These are phyloP conservation scores for Mucor plumbeus DNA, from an alignment of 371 early-diverging fungal species.

Conservation along the genomic window DNA sequence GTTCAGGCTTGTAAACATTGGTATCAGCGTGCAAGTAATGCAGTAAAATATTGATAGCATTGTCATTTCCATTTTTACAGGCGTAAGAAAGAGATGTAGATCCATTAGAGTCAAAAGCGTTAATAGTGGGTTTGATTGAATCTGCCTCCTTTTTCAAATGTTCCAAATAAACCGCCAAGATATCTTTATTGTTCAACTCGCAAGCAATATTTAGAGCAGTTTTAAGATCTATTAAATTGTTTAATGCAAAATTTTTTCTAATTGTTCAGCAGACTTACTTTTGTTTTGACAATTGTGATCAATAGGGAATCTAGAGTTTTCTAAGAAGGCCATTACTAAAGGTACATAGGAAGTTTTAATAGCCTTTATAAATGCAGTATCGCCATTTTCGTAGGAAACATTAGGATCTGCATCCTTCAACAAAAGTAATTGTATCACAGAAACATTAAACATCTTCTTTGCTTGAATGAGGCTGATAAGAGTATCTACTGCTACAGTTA, in stretches of 20 bases:
- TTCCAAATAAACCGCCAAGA: constrained; percentile 11
- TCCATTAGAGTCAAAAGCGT: constrained; percentile 21
- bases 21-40: constrained; percentile 30
- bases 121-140: constrained; percentile 13
- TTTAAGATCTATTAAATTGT: constrained; percentile 23
- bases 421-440: constrained; percentile 16
- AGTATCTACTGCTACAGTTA: constrained; percentile 37
- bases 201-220: constrained; percentile 36
- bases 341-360: constrained; percentile 19
- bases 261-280: constrained; percentile 21
- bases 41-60: constrained; percentile 35
- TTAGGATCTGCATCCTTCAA: constrained; percentile 35
- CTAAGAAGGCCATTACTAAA: constrained; percentile 23
- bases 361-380: constrained; percentile 39
- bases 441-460: background rate
- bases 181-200: constrained; percentile 10
- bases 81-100: constrained; percentile 42
- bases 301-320: constrained; percentile 14
- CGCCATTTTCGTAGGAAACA: constrained; percentile 20
- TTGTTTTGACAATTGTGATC: constrained; percentile 34
- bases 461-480: background rate
- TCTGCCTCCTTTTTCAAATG: background rate
- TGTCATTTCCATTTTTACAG: constrained; percentile 28
- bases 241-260: background rate
- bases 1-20: constrained; percentile 18